Evolutionary conservation across 2,329 filamentous ascomycete species (phyloP), one percentile per base, ranked within the genome.

Genomic region (Diaporthe destruens): DNA sequence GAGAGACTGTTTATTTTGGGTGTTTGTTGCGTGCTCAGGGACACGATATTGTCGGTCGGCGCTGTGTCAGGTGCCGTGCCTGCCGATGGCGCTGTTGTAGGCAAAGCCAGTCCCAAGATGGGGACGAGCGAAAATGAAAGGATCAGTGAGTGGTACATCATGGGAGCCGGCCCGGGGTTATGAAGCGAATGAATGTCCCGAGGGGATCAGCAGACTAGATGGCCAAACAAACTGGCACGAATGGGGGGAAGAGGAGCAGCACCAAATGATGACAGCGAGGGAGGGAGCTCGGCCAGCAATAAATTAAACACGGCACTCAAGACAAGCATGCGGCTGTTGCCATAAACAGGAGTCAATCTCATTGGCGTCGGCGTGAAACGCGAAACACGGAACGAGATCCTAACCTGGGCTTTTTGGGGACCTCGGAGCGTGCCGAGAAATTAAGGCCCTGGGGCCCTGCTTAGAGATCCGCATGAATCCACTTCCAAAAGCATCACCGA

Each of bases 391-490:
- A 61, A 18, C 44, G 23, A 59, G 14, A 42, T 44, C 32, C 69
- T 2, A 69, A 36, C 63, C 65, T 39, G 69, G 72, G 56, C 47
- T 25, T 18, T 59, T 29, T 69, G 39, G 54, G 39, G 51, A 32
- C 25, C 14, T 72, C 72, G 72, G 72, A 55, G 51, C 56, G 70
- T 57, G 51, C 72, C 72, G 72, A 74, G 72, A 74, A 29, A 74
- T 74, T 74, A 72, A 74, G 70, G 72, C 70, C 69, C 56, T 69
- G 49, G 72, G 70, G 72, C 70, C 69, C 56, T 69, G 49, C 36
- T 29, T 25, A 25, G 65, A 54, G 65, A 59, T 54, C 72, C 70
- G 72, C 72, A 72, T 59, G 23, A 47, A 59, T 59, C 63, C 69
- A 69, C 47, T 57, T 36, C 32, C 47, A 32, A 61, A 51, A 32